phyloP scores from a whole-genome alignment of 208 protist species.

The Trypanosoma avium region DNA sequence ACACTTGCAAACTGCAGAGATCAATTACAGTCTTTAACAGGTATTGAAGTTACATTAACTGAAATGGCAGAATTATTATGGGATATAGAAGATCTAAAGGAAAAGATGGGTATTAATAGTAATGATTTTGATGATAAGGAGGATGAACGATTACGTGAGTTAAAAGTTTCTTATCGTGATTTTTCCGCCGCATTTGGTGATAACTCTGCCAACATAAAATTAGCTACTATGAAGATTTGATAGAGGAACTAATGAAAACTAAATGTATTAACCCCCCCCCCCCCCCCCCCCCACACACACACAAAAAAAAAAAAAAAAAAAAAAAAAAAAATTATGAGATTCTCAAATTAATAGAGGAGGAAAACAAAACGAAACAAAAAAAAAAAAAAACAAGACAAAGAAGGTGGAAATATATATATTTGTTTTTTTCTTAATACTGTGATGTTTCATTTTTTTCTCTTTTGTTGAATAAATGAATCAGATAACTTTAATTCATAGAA shows the following conservation, averaged over 20 bases:
- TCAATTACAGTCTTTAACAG: constrained; percentile 70
- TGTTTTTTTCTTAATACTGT: no score
- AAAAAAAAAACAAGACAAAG: constrained; percentile 8
- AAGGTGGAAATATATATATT: neutral
- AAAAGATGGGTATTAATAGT: neutral
- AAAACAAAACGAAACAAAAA: constrained; percentile 16
- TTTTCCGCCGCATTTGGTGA: constrained; percentile 71
- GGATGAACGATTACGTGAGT: constrained; percentile 24
- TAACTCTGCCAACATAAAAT: constrained; percentile 34
- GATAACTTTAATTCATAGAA: no score
- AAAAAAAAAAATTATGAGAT: neutral
- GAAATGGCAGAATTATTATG: constrained; percentile 70
- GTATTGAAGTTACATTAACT: constrained; percentile 44
- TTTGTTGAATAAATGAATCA: no score
- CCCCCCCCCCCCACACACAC: no score
- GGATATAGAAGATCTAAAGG: constrained; percentile 31
- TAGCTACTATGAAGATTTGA: constrained; percentile 64
- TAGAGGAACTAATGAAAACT: neutral
- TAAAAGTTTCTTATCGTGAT: constrained; percentile 53
- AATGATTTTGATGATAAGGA: no score
- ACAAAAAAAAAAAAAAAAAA: neutral
- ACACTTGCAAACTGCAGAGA: constrained; percentile 58
- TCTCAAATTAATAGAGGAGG: neutral
- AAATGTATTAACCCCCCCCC: no score
- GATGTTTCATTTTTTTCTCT: no score